Evolutionary conservation across 768 basidiomycete species (phyloP).

Genomic region (Sistotremastrum suecicum): DNA sequence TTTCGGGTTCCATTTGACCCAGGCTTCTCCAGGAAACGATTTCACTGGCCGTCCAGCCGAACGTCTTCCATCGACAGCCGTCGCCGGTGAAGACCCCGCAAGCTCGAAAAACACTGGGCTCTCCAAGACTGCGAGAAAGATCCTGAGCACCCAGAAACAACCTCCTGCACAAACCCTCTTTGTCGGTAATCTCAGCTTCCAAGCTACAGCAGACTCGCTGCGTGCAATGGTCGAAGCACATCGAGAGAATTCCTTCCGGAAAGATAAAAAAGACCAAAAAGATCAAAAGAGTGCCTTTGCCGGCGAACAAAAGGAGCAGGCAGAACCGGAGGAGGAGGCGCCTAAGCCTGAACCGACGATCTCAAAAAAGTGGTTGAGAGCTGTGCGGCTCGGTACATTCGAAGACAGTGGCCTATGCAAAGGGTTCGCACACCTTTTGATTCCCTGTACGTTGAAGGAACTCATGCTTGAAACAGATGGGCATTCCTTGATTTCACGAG

Average conservation of each 20-base stretch:
- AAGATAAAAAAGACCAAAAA: constrained; percentile 15
- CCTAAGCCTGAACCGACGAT: constrained; percentile 5
- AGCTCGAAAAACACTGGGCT: constrained; percentile 20
- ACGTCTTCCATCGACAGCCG: constrained; percentile 22
- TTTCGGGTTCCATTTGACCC: constrained; percentile 1
- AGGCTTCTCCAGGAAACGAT: constrained; percentile 41
- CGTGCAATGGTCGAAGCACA: constrained; percentile 63
- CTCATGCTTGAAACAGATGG: constrained; percentile 40
- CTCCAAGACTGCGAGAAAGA: constrained; percentile 65
- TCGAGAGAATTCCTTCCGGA: constrained; percentile 16
- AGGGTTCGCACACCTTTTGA: constrained; percentile 43
- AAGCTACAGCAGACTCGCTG: constrained; percentile 69
- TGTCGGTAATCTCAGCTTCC: constrained; percentile 86
- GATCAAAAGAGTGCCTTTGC: constrained; percentile 16
- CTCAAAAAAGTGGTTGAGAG: constrained; percentile 43
- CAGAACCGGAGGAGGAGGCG: constrained; percentile 14
- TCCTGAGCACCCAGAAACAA: constrained; percentile 67
- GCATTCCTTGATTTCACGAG: constrained; percentile 87
- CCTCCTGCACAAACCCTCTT: constrained; percentile 78
- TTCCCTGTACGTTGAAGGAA: not conserved
- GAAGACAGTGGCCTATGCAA: constrained; percentile 93
- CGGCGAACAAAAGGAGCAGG: constrained; percentile 17
- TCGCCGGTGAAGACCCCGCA: constrained; percentile 16
- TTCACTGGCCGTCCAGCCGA: constrained; percentile 52
- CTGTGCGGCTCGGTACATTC: constrained; percentile 88